Percentiles rank a stretch among this genome's conserved stretches.
phyloP scores from a whole-genome alignment of 2,329 filamentous ascomycete species.

The Colletotrichum neosansevieriae region DNA sequence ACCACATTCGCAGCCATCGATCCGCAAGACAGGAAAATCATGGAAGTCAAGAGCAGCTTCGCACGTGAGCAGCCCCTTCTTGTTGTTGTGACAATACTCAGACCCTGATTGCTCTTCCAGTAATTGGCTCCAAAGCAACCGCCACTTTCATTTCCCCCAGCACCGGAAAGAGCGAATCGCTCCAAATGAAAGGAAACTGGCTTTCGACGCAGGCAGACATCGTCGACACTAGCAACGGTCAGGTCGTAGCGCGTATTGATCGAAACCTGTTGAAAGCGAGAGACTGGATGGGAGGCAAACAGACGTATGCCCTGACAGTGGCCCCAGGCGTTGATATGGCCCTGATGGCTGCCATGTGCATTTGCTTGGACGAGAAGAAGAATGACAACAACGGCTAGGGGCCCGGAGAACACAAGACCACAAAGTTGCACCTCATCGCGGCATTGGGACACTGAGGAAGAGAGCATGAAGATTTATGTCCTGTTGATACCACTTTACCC shows the following conservation, averaged over 20 bases:
- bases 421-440: background rate
- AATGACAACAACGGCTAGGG: slow-evolving; percentile 44
- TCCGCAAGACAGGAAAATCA: slow-evolving; percentile 58
- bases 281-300: slow-evolving; percentile 70
- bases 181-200: slow-evolving; percentile 73
- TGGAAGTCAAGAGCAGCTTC: slow-evolving; percentile 64
- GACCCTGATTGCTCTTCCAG: slow-evolving; percentile 48
- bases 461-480: too few species aligned
- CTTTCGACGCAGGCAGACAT: slow-evolving; percentile 70
- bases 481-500: too few species aligned
- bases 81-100: background rate
- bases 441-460: too few species aligned
- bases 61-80: background rate
- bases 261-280: slow-evolving; percentile 69
- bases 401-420: background rate
- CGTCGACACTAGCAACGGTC: slow-evolving; percentile 60
- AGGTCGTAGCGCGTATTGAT: slow-evolving; percentile 68
- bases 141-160: slow-evolving; percentile 66
- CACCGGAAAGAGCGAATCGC: slow-evolving; percentile 56
- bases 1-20: slow-evolving; percentile 64
- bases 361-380: slow-evolving; percentile 76
- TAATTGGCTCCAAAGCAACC: slow-evolving; percentile 65
- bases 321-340: slow-evolving; percentile 75
- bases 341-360: slow-evolving; percentile 74
- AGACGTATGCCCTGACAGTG: slow-evolving; percentile 74